A percentile compares a stretch with the other conserved stretches of the same genome.
Conservation (phyloP, 2,329 filamentous ascomycete species). For the Fusarium odoratissimum region DNA sequence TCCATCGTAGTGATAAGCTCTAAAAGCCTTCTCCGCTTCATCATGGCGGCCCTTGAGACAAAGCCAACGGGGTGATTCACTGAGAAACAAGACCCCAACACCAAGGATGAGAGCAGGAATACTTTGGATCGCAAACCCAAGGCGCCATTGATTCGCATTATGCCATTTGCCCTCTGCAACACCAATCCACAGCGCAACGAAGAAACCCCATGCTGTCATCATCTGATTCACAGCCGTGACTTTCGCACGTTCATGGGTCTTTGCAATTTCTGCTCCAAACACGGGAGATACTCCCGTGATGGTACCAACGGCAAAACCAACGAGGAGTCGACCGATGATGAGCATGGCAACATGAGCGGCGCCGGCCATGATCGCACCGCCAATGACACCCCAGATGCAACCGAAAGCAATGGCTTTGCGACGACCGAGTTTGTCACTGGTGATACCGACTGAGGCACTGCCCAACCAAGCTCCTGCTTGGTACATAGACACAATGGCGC, state of each 20-base stretch:
- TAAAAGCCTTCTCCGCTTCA: constrained; percentile 51
- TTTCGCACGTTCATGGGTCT: constrained; percentile 54
- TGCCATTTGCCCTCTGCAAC: constrained; percentile 54
- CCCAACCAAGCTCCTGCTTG: constrained; percentile 56
- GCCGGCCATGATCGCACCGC: constrained; percentile 55
- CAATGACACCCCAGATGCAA: constrained; percentile 54
- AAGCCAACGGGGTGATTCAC: constrained; percentile 53
- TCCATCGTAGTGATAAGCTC: constrained; percentile 51
- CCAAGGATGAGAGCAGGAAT: constrained; percentile 52
- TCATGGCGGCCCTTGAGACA: constrained; percentile 52
- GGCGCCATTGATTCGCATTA: constrained; percentile 53
- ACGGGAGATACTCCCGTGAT: constrained; percentile 56
- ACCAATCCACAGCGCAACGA: constrained; percentile 54
- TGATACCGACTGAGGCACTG: constrained; percentile 54
- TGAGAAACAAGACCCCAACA: constrained; percentile 50
- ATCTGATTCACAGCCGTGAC: constrained; percentile 56
- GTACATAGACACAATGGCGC: constrained; percentile 55
- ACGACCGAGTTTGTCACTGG: constrained; percentile 52
- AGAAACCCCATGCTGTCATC: constrained; percentile 58
- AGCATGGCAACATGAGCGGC: constrained; percentile 56
- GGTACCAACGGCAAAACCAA: constrained; percentile 55
- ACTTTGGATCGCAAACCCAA: constrained; percentile 52
- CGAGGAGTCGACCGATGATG: constrained; percentile 52
- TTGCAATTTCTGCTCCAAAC: constrained; percentile 56
- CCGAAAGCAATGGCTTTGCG: constrained; percentile 55